A percentile compares a stretch with the other conserved stretches of the same genome.
These are phyloP conservation scores for Erythrophleum fordii DNA, from an alignment of 306 rosid genomes.

Conservation along the genomic window DNA sequence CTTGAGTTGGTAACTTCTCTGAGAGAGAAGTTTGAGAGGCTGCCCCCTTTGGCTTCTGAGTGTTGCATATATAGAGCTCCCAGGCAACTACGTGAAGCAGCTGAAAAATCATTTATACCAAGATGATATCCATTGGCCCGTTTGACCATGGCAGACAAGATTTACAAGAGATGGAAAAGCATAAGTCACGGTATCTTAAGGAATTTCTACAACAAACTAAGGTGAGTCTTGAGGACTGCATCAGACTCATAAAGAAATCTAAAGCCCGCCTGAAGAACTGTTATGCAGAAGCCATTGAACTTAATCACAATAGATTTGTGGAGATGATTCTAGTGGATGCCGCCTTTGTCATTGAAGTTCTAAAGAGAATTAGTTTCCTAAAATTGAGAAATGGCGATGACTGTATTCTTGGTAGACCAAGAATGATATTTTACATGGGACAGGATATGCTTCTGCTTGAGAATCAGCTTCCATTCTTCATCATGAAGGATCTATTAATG, in stretches of 20 bases:
- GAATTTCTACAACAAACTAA: neutral
- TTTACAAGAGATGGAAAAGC: neutral
- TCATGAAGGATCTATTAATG: neutral
- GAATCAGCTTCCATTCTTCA: constrained; percentile 27
- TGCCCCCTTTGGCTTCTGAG: neutral
- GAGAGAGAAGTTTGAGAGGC: neutral
- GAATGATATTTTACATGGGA: neutral
- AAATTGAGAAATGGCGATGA: neutral
- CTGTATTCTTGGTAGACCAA: no score
- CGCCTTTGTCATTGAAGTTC: neutral
- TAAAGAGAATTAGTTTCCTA: neutral
- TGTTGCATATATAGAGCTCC: constrained; percentile 7
- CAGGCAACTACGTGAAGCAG: neutral
- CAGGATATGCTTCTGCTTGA: neutral
- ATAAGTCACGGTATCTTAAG: neutral
- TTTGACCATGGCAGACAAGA: neutral
- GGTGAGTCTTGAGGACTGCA: neutral
- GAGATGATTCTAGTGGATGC: constrained; percentile 24
- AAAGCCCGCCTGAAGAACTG: neutral
- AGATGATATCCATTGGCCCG: constrained; percentile 7
- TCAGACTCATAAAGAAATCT: neutral
- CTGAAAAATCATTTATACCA: neutral
- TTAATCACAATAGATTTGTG: neutral
- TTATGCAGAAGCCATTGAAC: neutral
- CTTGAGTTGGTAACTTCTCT: neutral